A percentile compares a stretch with the other conserved stretches of the same genome.
Evolutionary conservation across 306 rosid species (phyloP).

Genomic region (Oemleria cerasiformis): DNA sequence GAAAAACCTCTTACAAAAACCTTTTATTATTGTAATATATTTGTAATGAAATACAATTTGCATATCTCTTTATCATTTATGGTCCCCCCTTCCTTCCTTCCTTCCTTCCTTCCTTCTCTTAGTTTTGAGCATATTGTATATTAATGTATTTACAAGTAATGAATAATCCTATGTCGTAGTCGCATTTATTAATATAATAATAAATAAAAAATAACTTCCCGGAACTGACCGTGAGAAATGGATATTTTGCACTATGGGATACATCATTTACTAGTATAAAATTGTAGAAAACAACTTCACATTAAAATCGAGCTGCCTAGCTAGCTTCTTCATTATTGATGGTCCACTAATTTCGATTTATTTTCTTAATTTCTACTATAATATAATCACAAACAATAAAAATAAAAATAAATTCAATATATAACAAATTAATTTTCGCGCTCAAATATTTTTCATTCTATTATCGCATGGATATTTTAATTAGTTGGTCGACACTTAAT

Average conservation of each 20-base stretch:
- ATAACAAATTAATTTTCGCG: no score
- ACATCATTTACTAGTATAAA: neutral
- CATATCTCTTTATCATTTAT: neutral
- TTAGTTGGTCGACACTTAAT: no score
- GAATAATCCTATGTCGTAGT: neutral
- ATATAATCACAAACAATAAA: neutral
- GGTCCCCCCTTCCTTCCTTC: neutral
- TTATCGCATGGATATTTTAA: no score
- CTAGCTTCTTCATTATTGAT: slow-evolving; percentile 9
- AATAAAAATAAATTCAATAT: no score
- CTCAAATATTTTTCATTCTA: no score
- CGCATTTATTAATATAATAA: neutral
- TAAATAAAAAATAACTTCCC: no score
- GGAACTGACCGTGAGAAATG: no score
- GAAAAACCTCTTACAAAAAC: neutral
- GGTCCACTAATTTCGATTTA: neutral
- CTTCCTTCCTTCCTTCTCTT: neutral
- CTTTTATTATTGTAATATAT: neutral
- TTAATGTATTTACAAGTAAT: neutral
- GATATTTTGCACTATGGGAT: no score
- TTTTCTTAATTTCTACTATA: neutral
- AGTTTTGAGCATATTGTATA: neutral
- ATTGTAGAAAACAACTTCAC: neutral
- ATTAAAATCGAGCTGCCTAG: neutral
- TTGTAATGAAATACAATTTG: neutral